Evolutionary conservation across 495 filamentous ascomycete species (phyloP).

Genomic region (Aspergillus campestris): DNA sequence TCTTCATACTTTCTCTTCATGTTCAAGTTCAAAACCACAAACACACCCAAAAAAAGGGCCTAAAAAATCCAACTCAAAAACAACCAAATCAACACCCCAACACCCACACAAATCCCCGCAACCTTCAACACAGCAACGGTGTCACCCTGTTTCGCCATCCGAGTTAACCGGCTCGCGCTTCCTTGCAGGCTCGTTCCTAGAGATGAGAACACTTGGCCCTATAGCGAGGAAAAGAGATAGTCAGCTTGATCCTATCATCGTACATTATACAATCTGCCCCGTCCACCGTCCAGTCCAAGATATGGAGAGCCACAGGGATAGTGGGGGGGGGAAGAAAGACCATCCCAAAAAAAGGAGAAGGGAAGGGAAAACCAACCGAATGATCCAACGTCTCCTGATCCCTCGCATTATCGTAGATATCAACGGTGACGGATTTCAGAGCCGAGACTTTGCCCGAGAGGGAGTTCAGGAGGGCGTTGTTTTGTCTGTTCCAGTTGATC

Average conservation of each 20-base stretch:
- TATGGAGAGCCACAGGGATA: too few species aligned
- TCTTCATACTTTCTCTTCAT: neutral
- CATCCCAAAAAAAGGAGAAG: neutral
- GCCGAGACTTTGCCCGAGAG: slow-evolving; percentile 84
- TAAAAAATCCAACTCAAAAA: slow-evolving; percentile 59
- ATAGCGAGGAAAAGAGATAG: neutral
- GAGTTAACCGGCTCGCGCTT: slow-evolving; percentile 75
- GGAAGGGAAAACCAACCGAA: slow-evolving; percentile 49
- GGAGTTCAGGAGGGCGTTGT: slow-evolving; percentile 89
- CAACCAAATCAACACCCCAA: slow-evolving; percentile 67
- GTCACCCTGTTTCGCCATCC: slow-evolving; percentile 86
- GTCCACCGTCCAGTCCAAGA: too few species aligned
- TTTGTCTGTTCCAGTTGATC: slow-evolving; percentile 55
- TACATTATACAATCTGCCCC: neutral
- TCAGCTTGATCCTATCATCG: neutral
- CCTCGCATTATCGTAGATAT: slow-evolving; percentile 93
- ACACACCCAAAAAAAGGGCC: slow-evolving; percentile 1
- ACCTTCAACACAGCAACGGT: slow-evolving; percentile 86
- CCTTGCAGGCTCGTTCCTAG: slow-evolving; percentile 60
- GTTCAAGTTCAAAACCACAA: neutral
- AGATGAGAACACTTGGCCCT: slow-evolving; percentile 58
- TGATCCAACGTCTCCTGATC: slow-evolving; percentile 79
- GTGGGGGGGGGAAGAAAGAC: neutral
- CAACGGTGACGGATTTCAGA: slow-evolving; percentile 90
- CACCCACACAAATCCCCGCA: slow-evolving; percentile 71